These are phyloP conservation scores for Nothophoma quercina DNA, from an alignment of 2,329 filamentous ascomycete genomes.

Conservation along the genomic window DNA sequence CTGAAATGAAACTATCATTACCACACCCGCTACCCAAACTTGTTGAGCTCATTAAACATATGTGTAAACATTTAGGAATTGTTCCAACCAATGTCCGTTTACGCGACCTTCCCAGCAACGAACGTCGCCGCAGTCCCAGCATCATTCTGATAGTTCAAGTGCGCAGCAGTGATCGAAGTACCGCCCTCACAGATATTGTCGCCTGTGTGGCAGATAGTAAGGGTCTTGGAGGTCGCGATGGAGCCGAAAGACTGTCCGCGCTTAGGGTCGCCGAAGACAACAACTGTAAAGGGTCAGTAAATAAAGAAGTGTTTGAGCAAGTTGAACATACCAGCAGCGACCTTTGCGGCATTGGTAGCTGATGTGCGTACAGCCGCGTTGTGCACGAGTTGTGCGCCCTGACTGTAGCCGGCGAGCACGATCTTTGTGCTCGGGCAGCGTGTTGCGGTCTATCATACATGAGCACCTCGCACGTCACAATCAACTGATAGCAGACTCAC, in stretches of 20 bases:
- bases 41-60: no score
- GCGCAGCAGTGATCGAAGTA: constrained; percentile 16
- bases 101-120: constrained; percentile 17
- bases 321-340: constrained; percentile 24
- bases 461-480: not conserved
- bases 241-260: constrained; percentile 35
- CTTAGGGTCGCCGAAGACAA: constrained; percentile 46
- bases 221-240: constrained; percentile 30
- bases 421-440: constrained; percentile 33
- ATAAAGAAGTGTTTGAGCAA: not conserved
- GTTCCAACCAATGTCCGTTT: no score
- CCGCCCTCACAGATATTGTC: constrained; percentile 39
- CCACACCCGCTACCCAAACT: no score
- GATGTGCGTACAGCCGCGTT: constrained; percentile 46
- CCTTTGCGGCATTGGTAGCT: constrained; percentile 21
- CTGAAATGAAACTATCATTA: no score
- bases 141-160: constrained; percentile 26
- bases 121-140: constrained; percentile 21
- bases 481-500: constrained; percentile 26
- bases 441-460: constrained; percentile 13
- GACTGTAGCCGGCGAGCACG: constrained; percentile 34
- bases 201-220: constrained; percentile 40
- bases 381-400: constrained; percentile 53
- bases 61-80: no score
- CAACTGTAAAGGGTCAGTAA: constrained; percentile 20